These are phyloP conservation scores for Botrytis deweyae DNA, from an alignment of 2,329 filamentous ascomycete species.

Conservation along the genomic window DNA sequence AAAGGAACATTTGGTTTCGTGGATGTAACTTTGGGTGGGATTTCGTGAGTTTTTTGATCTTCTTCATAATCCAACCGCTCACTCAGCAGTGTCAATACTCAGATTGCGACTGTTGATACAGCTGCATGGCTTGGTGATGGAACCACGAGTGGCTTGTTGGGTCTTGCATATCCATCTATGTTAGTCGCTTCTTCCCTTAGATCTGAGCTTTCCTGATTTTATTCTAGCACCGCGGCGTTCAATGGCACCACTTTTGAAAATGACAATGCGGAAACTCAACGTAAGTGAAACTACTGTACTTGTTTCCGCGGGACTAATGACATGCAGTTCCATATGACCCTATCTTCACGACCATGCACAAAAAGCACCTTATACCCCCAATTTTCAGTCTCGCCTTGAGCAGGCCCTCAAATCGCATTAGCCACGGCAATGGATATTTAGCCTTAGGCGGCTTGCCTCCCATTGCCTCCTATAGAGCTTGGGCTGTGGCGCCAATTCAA, in stretches of 20 bases:
- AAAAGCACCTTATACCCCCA: constrained; percentile 44
- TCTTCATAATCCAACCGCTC: neutral
- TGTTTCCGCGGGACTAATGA: neutral
- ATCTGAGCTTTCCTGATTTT: neutral
- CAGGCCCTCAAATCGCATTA: constrained; percentile 39
- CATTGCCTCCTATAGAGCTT: constrained; percentile 32
- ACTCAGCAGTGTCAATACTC: constrained; percentile 36
- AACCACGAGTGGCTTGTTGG: constrained; percentile 49
- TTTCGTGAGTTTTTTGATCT: constrained; percentile 39
- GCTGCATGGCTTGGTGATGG: constrained; percentile 47
- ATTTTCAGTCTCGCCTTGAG: constrained; percentile 48
- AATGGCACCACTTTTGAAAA: constrained; percentile 22
- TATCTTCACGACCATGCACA: constrained; percentile 51
- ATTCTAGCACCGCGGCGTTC: neutral
- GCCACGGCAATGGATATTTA: constrained; percentile 45
- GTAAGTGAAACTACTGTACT: neutral
- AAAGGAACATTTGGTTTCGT: constrained; percentile 42
- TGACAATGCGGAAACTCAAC: constrained; percentile 11
- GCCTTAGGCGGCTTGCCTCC: constrained; percentile 51
- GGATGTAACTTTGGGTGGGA: constrained; percentile 45
- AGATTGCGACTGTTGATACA: constrained; percentile 47
- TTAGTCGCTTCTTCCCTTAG: constrained; percentile 13
- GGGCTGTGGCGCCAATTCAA: constrained; percentile 27
- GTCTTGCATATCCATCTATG: constrained; percentile 50
- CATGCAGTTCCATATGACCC: constrained; percentile 45